Evolutionary conservation across 106 monocot genomes (phyloP).

Genomic region (Allium cepa): DNA sequence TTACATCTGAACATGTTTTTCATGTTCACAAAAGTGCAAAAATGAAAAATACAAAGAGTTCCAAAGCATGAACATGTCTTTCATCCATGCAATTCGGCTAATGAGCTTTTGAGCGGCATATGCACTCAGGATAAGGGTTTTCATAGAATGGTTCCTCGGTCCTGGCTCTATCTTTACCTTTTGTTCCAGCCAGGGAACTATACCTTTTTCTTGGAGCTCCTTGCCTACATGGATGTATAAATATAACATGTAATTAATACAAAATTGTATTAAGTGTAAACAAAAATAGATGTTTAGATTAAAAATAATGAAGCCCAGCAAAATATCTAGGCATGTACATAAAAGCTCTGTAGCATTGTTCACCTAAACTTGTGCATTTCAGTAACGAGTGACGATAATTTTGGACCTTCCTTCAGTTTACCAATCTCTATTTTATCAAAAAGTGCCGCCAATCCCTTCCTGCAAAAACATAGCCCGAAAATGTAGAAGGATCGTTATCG

Average conservation of each 20-base stretch:
- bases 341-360: too few relatives aligned
- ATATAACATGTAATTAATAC: neutral
- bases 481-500: too few relatives aligned
- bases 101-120: slow-evolving; percentile 32
- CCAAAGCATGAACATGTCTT: too few relatives aligned
- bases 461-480: slow-evolving; percentile 13
- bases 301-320: too few relatives aligned
- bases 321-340: too few relatives aligned
- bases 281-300: too few relatives aligned
- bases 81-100: neutral
- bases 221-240: slow-evolving; percentile 38
- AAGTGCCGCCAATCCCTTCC: slow-evolving; percentile 84
- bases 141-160: slow-evolving; percentile 99
- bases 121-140: slow-evolving; percentile 96
- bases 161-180: slow-evolving; percentile 67
- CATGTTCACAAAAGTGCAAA: too few relatives aligned
- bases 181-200: slow-evolving; percentile 65
- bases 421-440: slow-evolving; percentile 80
- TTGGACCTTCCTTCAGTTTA: slow-evolving; percentile 56
- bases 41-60: too few relatives aligned
- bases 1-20: too few relatives aligned
- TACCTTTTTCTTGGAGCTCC: slow-evolving; percentile 87
- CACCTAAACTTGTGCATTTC: slow-evolving; percentile 83
- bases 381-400: slow-evolving; percentile 42
- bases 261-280: neutral